Base-by-base conservation (phyloP, 768 basidiomycete genomes). In the Kwoniella newhampshirensis region DNA sequence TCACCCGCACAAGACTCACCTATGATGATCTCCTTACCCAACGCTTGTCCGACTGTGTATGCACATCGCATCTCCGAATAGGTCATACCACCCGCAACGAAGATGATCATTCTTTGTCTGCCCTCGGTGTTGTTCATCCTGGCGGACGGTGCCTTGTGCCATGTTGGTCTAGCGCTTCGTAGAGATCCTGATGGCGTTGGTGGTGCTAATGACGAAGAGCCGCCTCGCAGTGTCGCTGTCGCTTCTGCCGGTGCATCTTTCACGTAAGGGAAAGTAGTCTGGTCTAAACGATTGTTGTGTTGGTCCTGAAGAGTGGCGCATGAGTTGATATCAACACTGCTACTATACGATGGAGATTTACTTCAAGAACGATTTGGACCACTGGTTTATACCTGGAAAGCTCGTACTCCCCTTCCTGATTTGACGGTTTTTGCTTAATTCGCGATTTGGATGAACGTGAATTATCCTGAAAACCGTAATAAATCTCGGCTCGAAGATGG, bases 21-120 rank as follows among this genome's bases (percentile, higher is more conserved):
- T 55, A 99, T 88, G 76, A 85, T 88, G 50, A 98, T 83, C 66
- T 99, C 96, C 76, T 87, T 91, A 68, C 87, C 87, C 50, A 90
- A 73, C 1, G 83, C 74, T 44, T 79, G 81, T 2, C 90, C 87
- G 15, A 94, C 80, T 47, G 86, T 81, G 71, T 97, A 98, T 43
- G 84, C 86, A 68, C 91, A 85, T 58, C 94, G 82, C 77, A 93
- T 87, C 77, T 99, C 96, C 0, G 92, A 94, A 74, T 91, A 92
- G 1, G 96, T 93, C 83, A 93, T 86, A 1, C 96, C 96, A 32
- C 96, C 96, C 13, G 89, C 88, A 21, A 97, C 81, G 76, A 98
- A 98, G 17, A 97, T 83, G 32, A 99, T 81, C 13, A 96, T 68
- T 26, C 94, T 82, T 75, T 90, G 87, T 57, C 67, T 75, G 2